Conservation (phyloP, 2,329 filamentous ascomycete species). For the Akanthomyces uredinophilus region DNA sequence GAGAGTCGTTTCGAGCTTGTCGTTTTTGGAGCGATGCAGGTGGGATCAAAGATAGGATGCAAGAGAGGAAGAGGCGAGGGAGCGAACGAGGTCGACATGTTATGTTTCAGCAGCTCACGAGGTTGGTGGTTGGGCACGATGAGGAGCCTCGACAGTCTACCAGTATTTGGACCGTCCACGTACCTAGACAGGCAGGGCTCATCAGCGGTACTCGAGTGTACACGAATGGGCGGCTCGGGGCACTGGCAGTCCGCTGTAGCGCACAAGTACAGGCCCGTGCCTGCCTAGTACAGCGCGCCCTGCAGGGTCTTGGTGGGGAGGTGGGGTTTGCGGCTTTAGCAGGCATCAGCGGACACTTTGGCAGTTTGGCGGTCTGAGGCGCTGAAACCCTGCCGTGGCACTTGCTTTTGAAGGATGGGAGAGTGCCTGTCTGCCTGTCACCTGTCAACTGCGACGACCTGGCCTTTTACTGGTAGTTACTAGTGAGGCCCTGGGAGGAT, state of each 20-base stretch:
- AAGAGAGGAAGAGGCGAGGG: not conserved
- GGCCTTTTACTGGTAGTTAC: too few relatives aligned
- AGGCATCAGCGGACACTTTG: not conserved
- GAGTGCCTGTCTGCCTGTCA: too few relatives aligned
- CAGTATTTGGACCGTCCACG: not conserved
- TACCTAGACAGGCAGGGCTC: not conserved
- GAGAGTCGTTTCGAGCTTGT: too few relatives aligned
- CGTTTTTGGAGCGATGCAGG: not conserved
- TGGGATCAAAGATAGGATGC: not conserved
- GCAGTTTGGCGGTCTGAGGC: not conserved
- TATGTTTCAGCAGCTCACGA: constrained; percentile 6
- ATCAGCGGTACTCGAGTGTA: not conserved
- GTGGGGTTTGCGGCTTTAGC: constrained; percentile 5
- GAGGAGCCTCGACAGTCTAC: not conserved
- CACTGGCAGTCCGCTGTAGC: not conserved
- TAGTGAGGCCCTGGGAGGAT: too few relatives aligned
- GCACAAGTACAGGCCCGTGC: not conserved
- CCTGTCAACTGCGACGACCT: too few relatives aligned
- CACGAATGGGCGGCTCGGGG: not conserved
- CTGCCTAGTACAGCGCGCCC: not conserved
- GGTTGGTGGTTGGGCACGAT: constrained; percentile 9
- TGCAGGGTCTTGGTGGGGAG: constrained; percentile 7
- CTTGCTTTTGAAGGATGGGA: too few relatives aligned
- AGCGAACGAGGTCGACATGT: not conserved
- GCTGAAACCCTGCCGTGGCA: not conserved